Conservation (phyloP, 306 rosid genomes). For the Acacia acuminata region DNA sequence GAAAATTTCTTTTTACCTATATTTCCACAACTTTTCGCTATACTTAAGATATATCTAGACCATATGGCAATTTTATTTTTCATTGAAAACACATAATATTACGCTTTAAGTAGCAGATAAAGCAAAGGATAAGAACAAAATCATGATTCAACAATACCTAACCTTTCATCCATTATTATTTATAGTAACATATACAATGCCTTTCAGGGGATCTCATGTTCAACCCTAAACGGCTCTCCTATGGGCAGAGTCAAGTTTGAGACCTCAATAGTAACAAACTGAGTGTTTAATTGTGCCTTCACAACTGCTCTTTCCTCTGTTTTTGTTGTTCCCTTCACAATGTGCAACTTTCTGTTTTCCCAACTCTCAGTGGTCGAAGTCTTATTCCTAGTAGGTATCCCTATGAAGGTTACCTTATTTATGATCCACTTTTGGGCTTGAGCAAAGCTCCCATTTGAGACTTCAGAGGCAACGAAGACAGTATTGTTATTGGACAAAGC, state of each 20-base stretch:
- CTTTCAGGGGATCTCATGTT: conserved; percentile 17
- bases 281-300: conserved; percentile 27
- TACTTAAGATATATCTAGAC: too few relatives aligned
- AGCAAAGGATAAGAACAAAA: not conserved
- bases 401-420: conserved; percentile 61
- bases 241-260: conserved; percentile 54
- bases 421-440: conserved; percentile 59
- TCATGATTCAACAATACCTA: not conserved
- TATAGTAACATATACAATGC: not conserved
- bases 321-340: conserved; percentile 33
- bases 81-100: not conserved
- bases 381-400: conserved; percentile 45
- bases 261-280: conserved; percentile 45
- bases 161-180: not conserved
- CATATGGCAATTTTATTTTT: not conserved
- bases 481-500: conserved; percentile 17
- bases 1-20: too few relatives aligned
- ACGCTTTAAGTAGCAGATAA: not conserved
- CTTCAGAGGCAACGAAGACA: conserved; percentile 50
- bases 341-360: conserved; percentile 28
- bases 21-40: too few relatives aligned
- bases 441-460: conserved; percentile 64
- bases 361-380: not conserved
- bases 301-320: conserved; percentile 30
- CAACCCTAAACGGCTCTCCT: conserved; percentile 61